These are phyloP conservation scores for Yamadazyma tumulicola DNA, from an alignment of 805 yeast genomes.

Conservation along the genomic window DNA sequence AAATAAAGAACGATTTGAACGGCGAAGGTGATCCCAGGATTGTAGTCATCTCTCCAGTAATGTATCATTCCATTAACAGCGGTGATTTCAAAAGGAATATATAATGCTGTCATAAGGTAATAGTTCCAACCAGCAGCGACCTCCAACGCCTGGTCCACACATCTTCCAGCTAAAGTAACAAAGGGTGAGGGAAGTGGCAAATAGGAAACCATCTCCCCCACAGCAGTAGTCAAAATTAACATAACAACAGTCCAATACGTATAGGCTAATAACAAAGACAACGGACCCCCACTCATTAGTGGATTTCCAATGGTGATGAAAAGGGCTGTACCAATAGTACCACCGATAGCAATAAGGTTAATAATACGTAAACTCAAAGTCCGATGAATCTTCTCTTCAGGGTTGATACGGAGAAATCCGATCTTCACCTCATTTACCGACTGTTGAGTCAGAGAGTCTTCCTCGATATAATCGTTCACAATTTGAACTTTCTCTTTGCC, in stretches of 20 bases:
- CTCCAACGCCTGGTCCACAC: conserved; percentile 36
- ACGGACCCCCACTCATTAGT: conserved; percentile 30
- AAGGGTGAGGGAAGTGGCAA: conserved; percentile 36
- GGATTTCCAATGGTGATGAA: conserved; percentile 32
- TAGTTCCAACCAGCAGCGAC: conserved; percentile 31
- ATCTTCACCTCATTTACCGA: neutral
- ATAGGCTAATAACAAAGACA: conserved; percentile 30
- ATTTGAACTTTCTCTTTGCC: conserved; percentile 1
- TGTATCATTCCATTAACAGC: conserved; percentile 53
- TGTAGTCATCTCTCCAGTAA: conserved; percentile 47
- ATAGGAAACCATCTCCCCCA: conserved; percentile 37
- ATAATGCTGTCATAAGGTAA: conserved; percentile 42
- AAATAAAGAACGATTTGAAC: conserved; percentile 40
- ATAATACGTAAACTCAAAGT: conserved; percentile 8
- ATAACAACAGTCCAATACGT: conserved; percentile 31
- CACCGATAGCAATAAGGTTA: conserved; percentile 17
- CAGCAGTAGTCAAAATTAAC: conserved; percentile 30
- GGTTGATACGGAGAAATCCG: conserved; percentile 5
- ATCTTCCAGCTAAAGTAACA: conserved; percentile 35
- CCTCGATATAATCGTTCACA: neutral
- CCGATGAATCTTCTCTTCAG: conserved; percentile 10
- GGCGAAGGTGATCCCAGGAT: conserved; percentile 44
- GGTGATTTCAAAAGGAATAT: conserved; percentile 46
- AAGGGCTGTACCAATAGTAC: conserved; percentile 35
- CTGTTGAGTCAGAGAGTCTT: neutral